Evolutionary conservation across 345 rosid genomes (phyloP).

Genomic region (Acer negundo): DNA sequence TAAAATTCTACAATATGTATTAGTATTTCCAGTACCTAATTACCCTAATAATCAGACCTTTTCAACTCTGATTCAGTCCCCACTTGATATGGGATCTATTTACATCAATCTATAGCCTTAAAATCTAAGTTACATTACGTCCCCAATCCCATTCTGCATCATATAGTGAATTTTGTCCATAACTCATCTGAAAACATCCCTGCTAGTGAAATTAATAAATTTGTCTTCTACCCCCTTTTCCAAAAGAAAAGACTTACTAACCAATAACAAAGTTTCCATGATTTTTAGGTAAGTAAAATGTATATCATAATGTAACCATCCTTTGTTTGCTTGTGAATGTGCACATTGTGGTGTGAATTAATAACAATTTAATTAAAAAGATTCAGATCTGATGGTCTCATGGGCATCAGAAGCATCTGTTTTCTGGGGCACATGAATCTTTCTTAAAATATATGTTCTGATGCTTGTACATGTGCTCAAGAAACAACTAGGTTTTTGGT

Average conservation of each 20-base stretch:
- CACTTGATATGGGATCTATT: background rate
- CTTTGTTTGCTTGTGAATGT: background rate
- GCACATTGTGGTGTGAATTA: background rate
- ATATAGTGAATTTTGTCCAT: background rate
- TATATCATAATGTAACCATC: background rate
- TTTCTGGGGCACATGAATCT: background rate
- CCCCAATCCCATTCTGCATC: background rate
- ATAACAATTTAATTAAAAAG: background rate
- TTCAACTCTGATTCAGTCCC: background rate
- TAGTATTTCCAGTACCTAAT: background rate
- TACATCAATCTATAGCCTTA: background rate
- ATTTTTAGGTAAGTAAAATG: background rate
- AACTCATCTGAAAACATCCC: background rate
- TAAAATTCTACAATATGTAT: background rate
- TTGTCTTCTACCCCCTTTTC: too few species aligned
- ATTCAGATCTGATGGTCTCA: background rate
- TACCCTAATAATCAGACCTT: background rate
- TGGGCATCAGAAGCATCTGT: background rate
- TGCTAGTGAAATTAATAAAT: background rate
- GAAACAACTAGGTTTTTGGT: conserved; percentile 8
- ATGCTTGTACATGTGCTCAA: conserved; percentile 9
- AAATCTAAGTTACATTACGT: background rate
- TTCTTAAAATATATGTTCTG: conserved; percentile 1
- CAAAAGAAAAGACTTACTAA: background rate
- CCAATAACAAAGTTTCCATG: background rate